Conservation (phyloP, 148 eudicot genomes). For the Chenopodium suecicum region DNA sequence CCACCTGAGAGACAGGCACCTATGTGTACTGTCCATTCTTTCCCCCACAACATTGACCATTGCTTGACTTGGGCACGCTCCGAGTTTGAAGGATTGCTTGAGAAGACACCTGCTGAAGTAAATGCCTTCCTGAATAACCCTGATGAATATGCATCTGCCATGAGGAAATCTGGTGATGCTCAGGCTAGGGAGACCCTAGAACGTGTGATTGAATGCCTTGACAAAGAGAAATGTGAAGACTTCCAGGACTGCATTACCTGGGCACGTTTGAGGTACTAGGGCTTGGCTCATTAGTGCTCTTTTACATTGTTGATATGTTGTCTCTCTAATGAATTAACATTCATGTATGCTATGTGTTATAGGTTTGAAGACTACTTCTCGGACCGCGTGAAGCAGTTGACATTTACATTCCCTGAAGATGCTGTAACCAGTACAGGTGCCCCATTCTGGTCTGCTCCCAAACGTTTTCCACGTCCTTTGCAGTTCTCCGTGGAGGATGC, state of each 20-base stretch:
- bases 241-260: slow-evolving; percentile 71
- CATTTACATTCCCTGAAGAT: slow-evolving; percentile 73
- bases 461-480: slow-evolving; percentile 69
- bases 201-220: slow-evolving; percentile 65
- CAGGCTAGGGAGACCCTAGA: slow-evolving; percentile 72
- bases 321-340: not conserved
- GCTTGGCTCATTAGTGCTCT: not conserved
- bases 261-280: slow-evolving; percentile 61
- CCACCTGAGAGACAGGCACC: slow-evolving; percentile 85
- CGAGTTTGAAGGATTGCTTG: slow-evolving; percentile 73
- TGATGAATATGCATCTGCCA: slow-evolving; percentile 53
- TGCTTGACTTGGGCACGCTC: slow-evolving; percentile 85
- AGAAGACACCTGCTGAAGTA: slow-evolving; percentile 74
- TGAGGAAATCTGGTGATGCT: slow-evolving; percentile 74
- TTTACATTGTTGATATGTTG: not conserved
- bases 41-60: slow-evolving; percentile 83
- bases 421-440: slow-evolving; percentile 60
- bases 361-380: slow-evolving; percentile 81
- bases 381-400: slow-evolving; percentile 67
- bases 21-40: slow-evolving; percentile 79
- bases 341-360: slow-evolving; percentile 6
- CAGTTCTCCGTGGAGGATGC: slow-evolving; percentile 56
- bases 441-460: slow-evolving; percentile 81
- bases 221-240: slow-evolving; percentile 59
- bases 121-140: slow-evolving; percentile 63